Evolutionary conservation across 371 early-diverging fungal genomes (phyloP), one percentile per base, ranked within the genome.

Genomic region (Mortierella sp.): DNA sequence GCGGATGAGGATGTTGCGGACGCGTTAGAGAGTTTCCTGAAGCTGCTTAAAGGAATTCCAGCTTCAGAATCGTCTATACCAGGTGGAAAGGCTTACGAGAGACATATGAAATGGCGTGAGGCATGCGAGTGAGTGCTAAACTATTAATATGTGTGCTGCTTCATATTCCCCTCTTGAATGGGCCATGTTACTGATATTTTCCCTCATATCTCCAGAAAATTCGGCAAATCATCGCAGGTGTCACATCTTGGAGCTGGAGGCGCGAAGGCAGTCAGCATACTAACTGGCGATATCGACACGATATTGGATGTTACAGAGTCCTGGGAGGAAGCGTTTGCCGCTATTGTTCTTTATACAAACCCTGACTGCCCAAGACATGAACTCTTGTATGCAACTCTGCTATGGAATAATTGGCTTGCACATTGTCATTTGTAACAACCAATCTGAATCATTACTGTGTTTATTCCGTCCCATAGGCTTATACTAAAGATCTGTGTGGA

Each of bases 281-380:
- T 81, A 63, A 63, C 65, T 0, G 75, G 81, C 20, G 64, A 81
- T 20, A n/a, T 59, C 9, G 72, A 81, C 14, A 51, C 39, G 1
- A 81, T 81, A 28, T 43, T 81, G 14, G 64, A 62, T 10, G 24
- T 51, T 0, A 66, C 81, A n/a, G 69, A 72, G 6, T 62, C 70
- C 5, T 81, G 81, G 81, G 66, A 72, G 40, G 81, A 81, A n/a
- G 81, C 81, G 26, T 55, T 81, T 18, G 65, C 70, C 1, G 81
- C 73, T 40, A 72, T 73, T 24, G 43, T 75, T 18, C 70, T 81
- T 28, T 81, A 72, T 45, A 68, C 66, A 24, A 66, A 75, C 30
- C 72, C 76, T 24, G 63, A 66, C 8, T 68, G 69, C 60, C 24
- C 62, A 3, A 68, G 81, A 26, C 51, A 75, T 10, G 67, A 68